Conservation (phyloP, 2,329 filamentous ascomycete genomes). For the Paraphaeosphaeria minitans region DNA sequence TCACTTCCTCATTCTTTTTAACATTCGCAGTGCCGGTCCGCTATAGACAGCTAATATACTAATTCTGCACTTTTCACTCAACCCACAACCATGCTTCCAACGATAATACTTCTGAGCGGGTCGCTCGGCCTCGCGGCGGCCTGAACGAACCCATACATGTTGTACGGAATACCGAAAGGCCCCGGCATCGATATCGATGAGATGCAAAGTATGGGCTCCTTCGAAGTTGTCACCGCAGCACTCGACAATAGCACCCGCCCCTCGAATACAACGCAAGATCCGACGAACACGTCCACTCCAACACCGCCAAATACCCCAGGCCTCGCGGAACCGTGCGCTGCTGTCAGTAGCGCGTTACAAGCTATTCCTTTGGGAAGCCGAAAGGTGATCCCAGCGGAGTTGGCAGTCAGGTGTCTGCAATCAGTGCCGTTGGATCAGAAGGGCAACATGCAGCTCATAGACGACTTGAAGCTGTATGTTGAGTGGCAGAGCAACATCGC, state of each 20-base stretch:
- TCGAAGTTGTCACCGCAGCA: conserved; percentile 25
- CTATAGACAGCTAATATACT: conserved; percentile 17
- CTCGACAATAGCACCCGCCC: conserved; percentile 21
- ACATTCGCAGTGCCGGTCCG: conserved; percentile 19
- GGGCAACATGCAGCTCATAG: conserved; percentile 39
- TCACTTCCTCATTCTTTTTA: conserved; percentile 6
- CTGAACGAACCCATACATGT: conserved; percentile 34
- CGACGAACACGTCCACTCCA: conserved; percentile 22
- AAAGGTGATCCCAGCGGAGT: conserved; percentile 41
- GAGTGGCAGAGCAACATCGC: conserved; percentile 49
- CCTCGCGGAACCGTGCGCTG: conserved; percentile 38
- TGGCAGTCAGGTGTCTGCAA: conserved; percentile 41
- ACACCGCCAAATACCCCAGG: conserved; percentile 22
- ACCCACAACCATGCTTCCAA: conserved; percentile 25
- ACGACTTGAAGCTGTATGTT: conserved; percentile 42
- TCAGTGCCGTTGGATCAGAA: conserved; percentile 46
- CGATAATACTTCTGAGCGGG: conserved; percentile 25
- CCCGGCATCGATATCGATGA: conserved; percentile 35
- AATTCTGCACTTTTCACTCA: conserved; percentile 7
- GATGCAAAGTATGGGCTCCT: conserved; percentile 22
- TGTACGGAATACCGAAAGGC: conserved; percentile 40
- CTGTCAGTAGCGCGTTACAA: conserved; percentile 34
- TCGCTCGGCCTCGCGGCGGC: conserved; percentile 26
- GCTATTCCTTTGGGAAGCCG: conserved; percentile 32
- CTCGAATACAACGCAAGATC: conserved; percentile 19